Conservation (phyloP, 495 filamentous ascomycete genomes). For the Trichoderma orchidacearum region DNA sequence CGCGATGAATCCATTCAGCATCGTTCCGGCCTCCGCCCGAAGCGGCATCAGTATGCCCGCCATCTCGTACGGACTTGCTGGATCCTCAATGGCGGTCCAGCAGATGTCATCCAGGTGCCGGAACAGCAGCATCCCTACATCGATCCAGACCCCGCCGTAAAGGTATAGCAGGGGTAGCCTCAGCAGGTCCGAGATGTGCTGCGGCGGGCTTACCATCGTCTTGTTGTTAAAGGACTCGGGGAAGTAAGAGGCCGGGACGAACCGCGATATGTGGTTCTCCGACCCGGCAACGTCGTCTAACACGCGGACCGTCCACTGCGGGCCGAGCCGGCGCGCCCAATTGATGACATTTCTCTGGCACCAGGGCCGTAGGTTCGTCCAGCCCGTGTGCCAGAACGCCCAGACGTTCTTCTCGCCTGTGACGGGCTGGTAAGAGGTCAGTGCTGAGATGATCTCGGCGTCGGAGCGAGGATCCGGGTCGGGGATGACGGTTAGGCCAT, state of each 20-base stretch:
- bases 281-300: slow-evolving; percentile 14
- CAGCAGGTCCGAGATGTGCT: slow-evolving; percentile 21
- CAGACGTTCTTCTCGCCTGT: slow-evolving; percentile 26
- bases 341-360: slow-evolving; percentile 21
- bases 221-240: slow-evolving; percentile 18
- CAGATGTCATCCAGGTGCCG: slow-evolving; percentile 27
- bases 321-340: slow-evolving; percentile 16
- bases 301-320: slow-evolving; percentile 17
- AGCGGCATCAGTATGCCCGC: slow-evolving; percentile 15
- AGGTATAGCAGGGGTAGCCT: slow-evolving; percentile 19
- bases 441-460: slow-evolving; percentile 12
- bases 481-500: neutral
- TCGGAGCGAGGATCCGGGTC: slow-evolving; percentile 5
- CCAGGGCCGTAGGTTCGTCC: slow-evolving; percentile 20
- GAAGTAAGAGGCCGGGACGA: slow-evolving; percentile 9
- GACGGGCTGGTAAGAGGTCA: slow-evolving; percentile 7
- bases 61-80: slow-evolving; percentile 18
- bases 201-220: slow-evolving; percentile 18
- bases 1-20: slow-evolving; percentile 28
- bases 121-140: slow-evolving; percentile 22
- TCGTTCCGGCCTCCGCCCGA: slow-evolving; percentile 11
- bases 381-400: slow-evolving; percentile 27
- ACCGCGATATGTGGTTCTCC: slow-evolving; percentile 6
- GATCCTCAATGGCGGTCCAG: slow-evolving; percentile 25
- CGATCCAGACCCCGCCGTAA: slow-evolving; percentile 26